These are phyloP conservation scores for Cercospora janseana DNA, from an alignment of 2,329 filamentous ascomycete genomes.

Conservation along the genomic window DNA sequence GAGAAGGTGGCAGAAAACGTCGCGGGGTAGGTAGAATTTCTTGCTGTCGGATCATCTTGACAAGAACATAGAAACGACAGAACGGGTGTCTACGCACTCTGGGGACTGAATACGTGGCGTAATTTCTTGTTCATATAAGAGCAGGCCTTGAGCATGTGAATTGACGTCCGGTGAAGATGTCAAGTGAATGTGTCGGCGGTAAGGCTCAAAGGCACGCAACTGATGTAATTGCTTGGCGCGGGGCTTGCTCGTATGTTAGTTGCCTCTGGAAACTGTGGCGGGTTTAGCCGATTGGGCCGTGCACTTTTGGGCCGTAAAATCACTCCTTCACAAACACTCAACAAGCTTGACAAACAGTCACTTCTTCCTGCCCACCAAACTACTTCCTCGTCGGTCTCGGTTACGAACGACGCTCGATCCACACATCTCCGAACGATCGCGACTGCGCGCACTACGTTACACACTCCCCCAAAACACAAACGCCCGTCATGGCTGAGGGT, in stretches of 20 bases:
- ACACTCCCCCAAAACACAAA: slow-evolving; percentile 12
- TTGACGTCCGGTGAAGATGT: not conserved
- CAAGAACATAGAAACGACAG: too few species aligned
- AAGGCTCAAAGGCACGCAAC: too few species aligned
- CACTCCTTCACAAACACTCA: slow-evolving; percentile 10
- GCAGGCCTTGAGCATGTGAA: not conserved
- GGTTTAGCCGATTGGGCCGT: slow-evolving; percentile 3
- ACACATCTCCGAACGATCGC: not conserved
- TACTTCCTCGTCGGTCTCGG: not conserved
- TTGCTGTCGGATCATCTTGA: too few species aligned
- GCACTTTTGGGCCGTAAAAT: slow-evolving; percentile 7
- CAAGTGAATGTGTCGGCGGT: too few species aligned
- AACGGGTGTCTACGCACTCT: too few species aligned
- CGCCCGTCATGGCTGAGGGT: slow-evolving; percentile 21
- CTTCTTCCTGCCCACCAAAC: not conserved
- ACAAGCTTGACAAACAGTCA: slow-evolving; percentile 6
- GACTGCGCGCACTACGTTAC: slow-evolving; percentile 4
- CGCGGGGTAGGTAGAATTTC: slow-evolving; percentile 30
- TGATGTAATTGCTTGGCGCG: slow-evolving; percentile 8
- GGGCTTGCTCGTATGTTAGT: slow-evolving; percentile 7
- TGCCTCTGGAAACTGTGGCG: slow-evolving; percentile 8
- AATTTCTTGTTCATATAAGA: too few species aligned
- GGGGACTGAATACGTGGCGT: too few species aligned
- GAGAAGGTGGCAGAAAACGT: slow-evolving; percentile 48
- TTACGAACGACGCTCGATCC: slow-evolving; percentile 3